Percentiles rank a stretch among this genome's conserved stretches.
Conservation (phyloP, 805 yeast genomes). For the Clavispora asparagi region DNA sequence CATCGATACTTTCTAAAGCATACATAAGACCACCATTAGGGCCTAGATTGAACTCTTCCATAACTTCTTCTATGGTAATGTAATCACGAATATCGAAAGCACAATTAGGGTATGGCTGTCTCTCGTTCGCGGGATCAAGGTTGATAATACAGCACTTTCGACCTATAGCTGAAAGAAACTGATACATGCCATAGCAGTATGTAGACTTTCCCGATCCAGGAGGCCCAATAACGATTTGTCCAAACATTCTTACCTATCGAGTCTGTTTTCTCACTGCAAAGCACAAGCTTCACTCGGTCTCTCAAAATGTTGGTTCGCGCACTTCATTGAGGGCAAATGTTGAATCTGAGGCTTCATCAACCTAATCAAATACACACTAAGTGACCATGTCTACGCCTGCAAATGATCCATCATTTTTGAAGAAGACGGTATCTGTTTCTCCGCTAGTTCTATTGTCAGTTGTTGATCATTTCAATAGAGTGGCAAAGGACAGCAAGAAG, state of each 20-base stretch:
- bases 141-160: conserved; percentile 80
- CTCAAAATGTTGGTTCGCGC: not conserved
- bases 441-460: conserved; percentile 92
- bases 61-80: conserved; percentile 69
- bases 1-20: conserved; percentile 68
- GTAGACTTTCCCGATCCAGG: conserved; percentile 98
- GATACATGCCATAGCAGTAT: conserved; percentile 86
- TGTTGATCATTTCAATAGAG: conserved; percentile 91
- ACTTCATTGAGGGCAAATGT: not conserved
- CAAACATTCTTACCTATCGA: conserved; percentile 43
- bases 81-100: conserved; percentile 76
- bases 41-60: conserved; percentile 67
- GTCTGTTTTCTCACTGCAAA: too few species aligned
- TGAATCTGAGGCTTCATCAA: not conserved
- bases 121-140: conserved; percentile 88
- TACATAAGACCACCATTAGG: conserved; percentile 90
- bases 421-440: conserved; percentile 78
- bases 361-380: not conserved
- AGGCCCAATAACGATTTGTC: conserved; percentile 94
- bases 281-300: not conserved
- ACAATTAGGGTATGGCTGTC: conserved; percentile 57
- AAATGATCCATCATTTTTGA: conserved; percentile 34
- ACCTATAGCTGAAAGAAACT: conserved; percentile 91
- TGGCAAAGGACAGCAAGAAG: conserved; percentile 62
- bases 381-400: conserved; percentile 20